Conservation (phyloP, 2,329 filamentous ascomycete genomes). For the Hirsutella rhossiliensis region DNA sequence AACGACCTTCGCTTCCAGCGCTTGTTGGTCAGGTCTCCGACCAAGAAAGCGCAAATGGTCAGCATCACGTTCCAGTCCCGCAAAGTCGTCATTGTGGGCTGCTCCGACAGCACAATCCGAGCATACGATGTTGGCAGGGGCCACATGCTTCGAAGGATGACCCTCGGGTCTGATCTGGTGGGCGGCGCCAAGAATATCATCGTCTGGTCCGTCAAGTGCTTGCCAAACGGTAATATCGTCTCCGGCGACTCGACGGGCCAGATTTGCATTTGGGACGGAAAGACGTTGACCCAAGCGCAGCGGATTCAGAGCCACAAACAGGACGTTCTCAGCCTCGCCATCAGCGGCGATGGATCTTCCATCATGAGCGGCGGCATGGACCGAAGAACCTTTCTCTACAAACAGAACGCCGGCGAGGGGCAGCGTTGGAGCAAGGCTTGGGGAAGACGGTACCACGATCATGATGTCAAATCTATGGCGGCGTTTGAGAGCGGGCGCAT, state of each 20-base stretch:
- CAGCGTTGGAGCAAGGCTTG: constrained; percentile 75
- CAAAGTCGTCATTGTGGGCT: constrained; percentile 75
- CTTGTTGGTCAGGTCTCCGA: constrained; percentile 62
- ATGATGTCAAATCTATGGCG: constrained; percentile 92
- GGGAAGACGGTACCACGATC: constrained; percentile 76
- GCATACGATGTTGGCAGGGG: constrained; percentile 78
- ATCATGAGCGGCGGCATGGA: constrained; percentile 91
- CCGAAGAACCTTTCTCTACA: constrained; percentile 73
- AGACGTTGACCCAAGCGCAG: constrained; percentile 80
- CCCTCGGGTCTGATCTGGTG: constrained; percentile 64
- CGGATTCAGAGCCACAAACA: constrained; percentile 78
- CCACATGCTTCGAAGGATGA: constrained; percentile 67
- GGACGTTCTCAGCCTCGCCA: constrained; percentile 80
- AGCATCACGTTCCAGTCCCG: constrained; percentile 84
- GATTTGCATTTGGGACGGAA: constrained; percentile 85
- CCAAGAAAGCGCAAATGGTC: constrained; percentile 79
- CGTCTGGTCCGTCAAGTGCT: constrained; percentile 85
- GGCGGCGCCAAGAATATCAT: constrained; percentile 76
- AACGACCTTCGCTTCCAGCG: constrained; percentile 70
- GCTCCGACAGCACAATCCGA: constrained; percentile 92
- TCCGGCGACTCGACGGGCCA: constrained; percentile 93
- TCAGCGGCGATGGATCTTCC: constrained; percentile 65
- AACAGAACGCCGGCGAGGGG: constrained; percentile 46
- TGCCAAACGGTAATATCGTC: constrained; percentile 80
- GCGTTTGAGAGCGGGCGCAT: constrained; percentile 74